These are phyloP conservation scores for Arthrobotrys iridis DNA, from an alignment of 2,329 filamentous ascomycete genomes.

Conservation along the genomic window DNA sequence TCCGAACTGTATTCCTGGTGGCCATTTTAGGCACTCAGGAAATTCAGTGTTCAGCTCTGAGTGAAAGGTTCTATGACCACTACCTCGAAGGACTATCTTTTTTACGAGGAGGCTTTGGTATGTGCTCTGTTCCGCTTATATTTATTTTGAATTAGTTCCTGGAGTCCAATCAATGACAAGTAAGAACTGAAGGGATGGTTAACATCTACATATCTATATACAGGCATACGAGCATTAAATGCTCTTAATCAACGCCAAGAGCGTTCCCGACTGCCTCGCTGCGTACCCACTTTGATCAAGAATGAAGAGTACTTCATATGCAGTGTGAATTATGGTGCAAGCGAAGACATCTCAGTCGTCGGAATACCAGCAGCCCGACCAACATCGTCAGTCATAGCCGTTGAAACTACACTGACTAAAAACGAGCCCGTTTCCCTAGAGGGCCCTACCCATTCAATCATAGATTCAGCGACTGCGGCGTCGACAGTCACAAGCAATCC, in stretches of 20 bases:
- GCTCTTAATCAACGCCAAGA: background rate
- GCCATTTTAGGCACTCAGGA: background rate
- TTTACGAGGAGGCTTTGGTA: constrained; percentile 29
- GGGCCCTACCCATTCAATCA: background rate
- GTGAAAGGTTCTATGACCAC: constrained; percentile 38
- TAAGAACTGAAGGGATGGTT: too few species aligned
- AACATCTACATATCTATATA: too few species aligned
- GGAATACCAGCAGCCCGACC: too few species aligned
- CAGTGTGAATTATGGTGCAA: background rate
- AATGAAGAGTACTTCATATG: background rate
- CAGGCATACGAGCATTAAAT: background rate
- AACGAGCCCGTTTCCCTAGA: too few species aligned
- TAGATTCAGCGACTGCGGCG: too few species aligned
- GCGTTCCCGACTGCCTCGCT: background rate
- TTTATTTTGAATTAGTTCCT: background rate
- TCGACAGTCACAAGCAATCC: too few species aligned
- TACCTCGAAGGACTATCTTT: constrained; percentile 33
- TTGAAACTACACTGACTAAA: background rate
- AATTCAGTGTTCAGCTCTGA: constrained; percentile 19
- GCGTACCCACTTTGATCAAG: background rate
- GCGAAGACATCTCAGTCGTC: too few species aligned
- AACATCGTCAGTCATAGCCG: background rate
- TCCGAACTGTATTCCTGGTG: background rate
- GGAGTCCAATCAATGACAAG: background rate
- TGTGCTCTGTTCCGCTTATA: background rate